Conservation (phyloP, 768 basidiomycete species). For the Podaxis pistillaris region DNA sequence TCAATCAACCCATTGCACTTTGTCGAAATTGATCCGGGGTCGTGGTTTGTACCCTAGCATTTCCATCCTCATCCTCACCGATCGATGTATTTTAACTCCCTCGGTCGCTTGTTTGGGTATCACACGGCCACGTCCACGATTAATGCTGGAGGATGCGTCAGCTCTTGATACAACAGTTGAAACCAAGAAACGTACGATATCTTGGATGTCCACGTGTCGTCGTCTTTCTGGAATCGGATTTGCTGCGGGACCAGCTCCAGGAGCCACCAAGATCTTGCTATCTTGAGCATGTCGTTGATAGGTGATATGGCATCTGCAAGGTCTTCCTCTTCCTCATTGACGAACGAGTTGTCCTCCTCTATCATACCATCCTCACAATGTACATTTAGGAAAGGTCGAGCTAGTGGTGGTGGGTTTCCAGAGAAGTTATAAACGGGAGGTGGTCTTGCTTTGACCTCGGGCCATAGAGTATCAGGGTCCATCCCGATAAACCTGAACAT, state of each 20-base stretch:
- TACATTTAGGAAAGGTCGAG: conserved; percentile 20
- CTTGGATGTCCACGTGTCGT: conserved; percentile 37
- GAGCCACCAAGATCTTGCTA: conserved; percentile 58
- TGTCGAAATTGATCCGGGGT: conserved; percentile 4
- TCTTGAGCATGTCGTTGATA: conserved; percentile 57
- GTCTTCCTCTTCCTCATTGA: conserved; percentile 61
- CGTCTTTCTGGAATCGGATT: conserved; percentile 38
- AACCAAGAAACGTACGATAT: conserved; percentile 30
- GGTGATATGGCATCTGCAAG: conserved; percentile 50
- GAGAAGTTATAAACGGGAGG: conserved; percentile 35
- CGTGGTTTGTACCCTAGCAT: not conserved
- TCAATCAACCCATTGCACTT: conserved; percentile 11
- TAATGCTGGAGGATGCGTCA: conserved; percentile 28
- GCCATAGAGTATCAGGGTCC: conserved; percentile 44
- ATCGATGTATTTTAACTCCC: conserved; percentile 42
- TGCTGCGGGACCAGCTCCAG: conserved; percentile 51
- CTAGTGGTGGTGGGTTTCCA: conserved; percentile 19
- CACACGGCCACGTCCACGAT: conserved; percentile 39
- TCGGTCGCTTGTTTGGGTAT: conserved; percentile 37
- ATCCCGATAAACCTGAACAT: conserved; percentile 45
- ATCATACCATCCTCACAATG: conserved; percentile 22
- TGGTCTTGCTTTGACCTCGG: conserved; percentile 37
- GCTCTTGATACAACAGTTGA: not conserved
- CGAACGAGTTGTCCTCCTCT: conserved; percentile 29
- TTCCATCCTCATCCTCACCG: conserved; percentile 47